Base-by-base conservation (phyloP, 2,329 filamentous ascomycete species). In the Anisogramma anomala region DNA sequence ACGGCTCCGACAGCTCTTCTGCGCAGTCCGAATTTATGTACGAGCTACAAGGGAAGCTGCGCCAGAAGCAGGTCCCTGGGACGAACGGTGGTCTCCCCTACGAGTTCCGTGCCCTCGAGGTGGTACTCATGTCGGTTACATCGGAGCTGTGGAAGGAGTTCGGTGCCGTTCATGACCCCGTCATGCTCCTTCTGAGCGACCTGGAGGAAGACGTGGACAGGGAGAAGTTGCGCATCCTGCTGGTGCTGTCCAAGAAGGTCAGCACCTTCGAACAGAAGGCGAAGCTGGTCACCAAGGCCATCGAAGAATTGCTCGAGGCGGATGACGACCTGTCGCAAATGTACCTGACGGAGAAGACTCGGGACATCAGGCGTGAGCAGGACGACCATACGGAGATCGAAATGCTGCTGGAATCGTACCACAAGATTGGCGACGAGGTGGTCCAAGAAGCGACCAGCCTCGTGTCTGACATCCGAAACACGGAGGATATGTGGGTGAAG, bases 221-320 rank as follows among this genome's bases (percentile, higher is more conserved):
- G 32, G 86, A 96, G 59, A 94, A 94, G 66, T 71, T 98, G 35
- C 77, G 91, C 6, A 77, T 93, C 51, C 72, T 98, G 33, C 77
- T 98, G 42, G 88, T 96, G 44, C 81, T 94, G 58, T 94, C 86
- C 18, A 98, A 98, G 66, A 85, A 89, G 53, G 72, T 98, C 37
- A 91, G 86, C 58, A 94, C 88, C 2, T 98, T 98, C 59, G 91
- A 96, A 64, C 91, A 96, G 61, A 96, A 94, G 59, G 89, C 87
- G 13, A 84, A 89, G 55, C 69, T 98, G 22, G 89, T 98, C 33
- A 77, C 91, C 46, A 89, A 96, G 56, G 87, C 91, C 18, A 88
- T 98, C 43, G 88, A 95, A 49, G 91, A 98, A 58, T 66, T 98
- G 17, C 73, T 98, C 26, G 91, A 98, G 62, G 91, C 88, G 5